Base-by-base conservation (phyloP, 2,329 filamentous ascomycete species). In the Apiospora arundinis region DNA sequence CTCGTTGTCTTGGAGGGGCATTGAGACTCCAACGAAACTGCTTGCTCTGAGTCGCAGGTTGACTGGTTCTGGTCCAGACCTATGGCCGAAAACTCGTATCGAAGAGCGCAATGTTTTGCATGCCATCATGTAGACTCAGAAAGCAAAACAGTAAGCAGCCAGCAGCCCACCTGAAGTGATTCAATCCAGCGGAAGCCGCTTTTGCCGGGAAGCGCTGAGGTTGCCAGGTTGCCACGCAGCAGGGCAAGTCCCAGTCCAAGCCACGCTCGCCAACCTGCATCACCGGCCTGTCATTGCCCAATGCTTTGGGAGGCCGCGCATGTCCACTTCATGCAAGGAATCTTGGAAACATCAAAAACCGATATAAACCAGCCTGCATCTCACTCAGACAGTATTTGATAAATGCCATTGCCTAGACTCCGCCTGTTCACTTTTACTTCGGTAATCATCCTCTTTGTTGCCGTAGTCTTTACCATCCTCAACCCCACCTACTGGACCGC, bases 211-310 rank as follows among this genome's bases (percentile, higher is more conserved):
- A 11, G 32, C 56, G 56, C 52, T 60, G 28, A 69, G 70, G 68
- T 46, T 42, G 40, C 40, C 40, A 42, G 42, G 42, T 66, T 71
- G 56, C 56, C 56, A 63, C 56, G 56, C 56, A 63, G 56, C 56
- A 40, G 40, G 56, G 32, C 56, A 40, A 63, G 32, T 14, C 56
- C 56, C 45, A 32, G 40, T 28, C 72, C 63, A 69, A 72, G 72
- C 72, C 72, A 73, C 72, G 69, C 71, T 56, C 63, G 67, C 46
- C 49, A 37, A 68, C 67, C 72, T 71, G 71, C 71, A 71, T 42
- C 66, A 52, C 49, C 44, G 37, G 23, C 21, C 66, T 67, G 49
- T 67, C 66, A 67, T 67, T 67, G 42, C 42, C 65, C 65, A 25
- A 32, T 32, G 65, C 65, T n/a, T 37, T 68, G 45, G 45, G 48